Evolutionary conservation across 805 yeast genomes (phyloP), one percentile per base, ranked within the genome.

Genomic region (Lipomyces kockii): DNA sequence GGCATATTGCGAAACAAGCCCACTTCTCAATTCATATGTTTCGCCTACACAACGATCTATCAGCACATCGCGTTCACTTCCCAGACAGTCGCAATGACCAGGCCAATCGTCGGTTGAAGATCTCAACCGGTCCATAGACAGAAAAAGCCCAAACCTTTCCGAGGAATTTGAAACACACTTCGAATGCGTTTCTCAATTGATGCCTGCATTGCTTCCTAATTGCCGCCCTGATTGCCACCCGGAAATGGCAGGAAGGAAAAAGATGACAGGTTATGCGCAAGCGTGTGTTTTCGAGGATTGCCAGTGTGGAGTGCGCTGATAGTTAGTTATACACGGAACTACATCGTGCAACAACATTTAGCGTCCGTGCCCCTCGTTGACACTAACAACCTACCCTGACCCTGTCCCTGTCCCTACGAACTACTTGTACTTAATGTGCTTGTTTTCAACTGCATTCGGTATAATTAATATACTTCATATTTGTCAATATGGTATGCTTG

Each of bases 1-100:
- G 32, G 97, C 97, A 79, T 91, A 95, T 80, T 92, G 98, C 8
- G 97, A 92, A 4, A 93, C 98, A 63, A 95, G 83, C 0, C 98
- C 98, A 43, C 86, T 86, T 73, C 93, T 87, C 74, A 95, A 85
- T 79, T 95, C 99, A 74, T 85, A 91, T n/a, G 97, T 87, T 79
- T 95, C 97, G 61, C 92, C 90, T 77, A 37, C 29, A n/a, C 22
- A 5, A 17, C 3, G 8, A 12, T 25, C 27, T 29, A 12, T 58
- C 61, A 54, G 32, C 60, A 29, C n/a, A 20, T 55, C 57, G 35
- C 11, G 59, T 14, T 20, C 43, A 20, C 39, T 22, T 20, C 14
- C 5, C 35, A 22, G 12, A 56, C 34, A 32, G n/a, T 22, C 51
- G 12, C 11, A 11, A 14, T 37, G 56, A 55, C 37, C 32, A 29